A percentile compares a stretch with the other conserved stretches of the same genome.
phyloP scores from a whole-genome alignment of 2,329 filamentous ascomycete genomes.

The Verticillium zaregamsianum region DNA sequence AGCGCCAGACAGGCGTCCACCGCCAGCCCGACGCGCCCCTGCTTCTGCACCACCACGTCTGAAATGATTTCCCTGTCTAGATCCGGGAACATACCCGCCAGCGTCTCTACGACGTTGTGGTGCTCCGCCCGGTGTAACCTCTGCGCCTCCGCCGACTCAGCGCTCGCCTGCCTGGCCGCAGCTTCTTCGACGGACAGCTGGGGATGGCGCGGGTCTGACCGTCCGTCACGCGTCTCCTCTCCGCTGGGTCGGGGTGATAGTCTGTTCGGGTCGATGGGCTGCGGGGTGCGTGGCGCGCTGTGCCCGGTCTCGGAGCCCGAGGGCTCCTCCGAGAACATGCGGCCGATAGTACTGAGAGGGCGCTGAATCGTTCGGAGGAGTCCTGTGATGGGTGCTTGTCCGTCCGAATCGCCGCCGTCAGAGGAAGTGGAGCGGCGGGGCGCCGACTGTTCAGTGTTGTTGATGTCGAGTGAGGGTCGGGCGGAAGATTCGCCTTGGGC shows the following conservation, averaged over 20 bases:
- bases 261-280: conserved; percentile 26
- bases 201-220: conserved; percentile 20
- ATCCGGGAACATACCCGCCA: conserved; percentile 95
- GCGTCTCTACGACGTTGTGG: conserved; percentile 84
- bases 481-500: conserved; percentile 44
- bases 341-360: conserved; percentile 84
- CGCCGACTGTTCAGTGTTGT: conserved; percentile 23
- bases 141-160: conserved; percentile 82
- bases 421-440: conserved; percentile 52
- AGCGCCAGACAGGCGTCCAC: conserved; percentile 81
- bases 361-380: conserved; percentile 86
- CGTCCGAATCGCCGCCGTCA: conserved; percentile 57
- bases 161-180: conserved; percentile 84
- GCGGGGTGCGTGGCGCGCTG: conserved; percentile 34
- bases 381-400: conserved; percentile 77
- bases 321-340: conserved; percentile 79
- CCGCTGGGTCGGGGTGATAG: conserved; percentile 25
- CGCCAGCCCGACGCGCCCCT: conserved; percentile 84
- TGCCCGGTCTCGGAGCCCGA: conserved; percentile 26
- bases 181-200: conserved; percentile 74
- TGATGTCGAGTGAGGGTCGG: conserved; percentile 12
- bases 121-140: conserved; percentile 82
- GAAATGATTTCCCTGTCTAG: conserved; percentile 92
- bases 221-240: conserved; percentile 14
- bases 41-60: conserved; percentile 93